Conservation (phyloP, 2,329 filamentous ascomycete species). For the Parascedosporium putredinis region DNA sequence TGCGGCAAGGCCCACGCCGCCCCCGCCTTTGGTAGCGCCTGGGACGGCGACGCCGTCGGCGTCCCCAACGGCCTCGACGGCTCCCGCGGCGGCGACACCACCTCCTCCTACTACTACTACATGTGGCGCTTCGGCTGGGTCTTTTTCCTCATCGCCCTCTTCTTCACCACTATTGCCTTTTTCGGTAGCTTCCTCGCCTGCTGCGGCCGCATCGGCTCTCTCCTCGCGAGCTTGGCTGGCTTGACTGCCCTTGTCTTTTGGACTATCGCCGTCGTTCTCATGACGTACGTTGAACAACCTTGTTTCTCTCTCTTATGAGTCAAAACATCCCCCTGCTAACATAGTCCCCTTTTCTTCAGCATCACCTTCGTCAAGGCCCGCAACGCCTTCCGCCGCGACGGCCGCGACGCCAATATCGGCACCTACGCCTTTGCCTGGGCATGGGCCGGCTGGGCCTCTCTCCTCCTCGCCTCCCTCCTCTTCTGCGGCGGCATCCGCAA, state of each 20-base stretch:
- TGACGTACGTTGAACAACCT: slow-evolving; percentile 75
- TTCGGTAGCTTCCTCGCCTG: slow-evolving; percentile 59
- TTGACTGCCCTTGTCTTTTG: slow-evolving; percentile 58
- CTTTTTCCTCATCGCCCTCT: slow-evolving; percentile 74
- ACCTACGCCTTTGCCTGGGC: slow-evolving; percentile 64
- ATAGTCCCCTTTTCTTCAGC: slow-evolving; percentile 19
- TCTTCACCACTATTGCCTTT: slow-evolving; percentile 63
- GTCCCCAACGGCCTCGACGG: slow-evolving; percentile 39
- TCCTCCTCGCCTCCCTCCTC: slow-evolving; percentile 55
- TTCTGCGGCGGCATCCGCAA: slow-evolving; percentile 54
- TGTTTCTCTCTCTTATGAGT: no score
- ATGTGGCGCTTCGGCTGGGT: slow-evolving; percentile 89
- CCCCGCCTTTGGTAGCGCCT: slow-evolving; percentile 62
- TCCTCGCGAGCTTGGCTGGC: slow-evolving; percentile 49
- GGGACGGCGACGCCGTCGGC: slow-evolving; percentile 35
- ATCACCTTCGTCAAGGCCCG: slow-evolving; percentile 59
- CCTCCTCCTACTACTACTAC: slow-evolving; percentile 59
- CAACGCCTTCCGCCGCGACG: slow-evolving; percentile 48
- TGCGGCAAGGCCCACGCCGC: slow-evolving; percentile 55
- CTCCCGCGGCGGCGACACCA: slow-evolving; percentile 40
- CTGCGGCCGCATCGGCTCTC: slow-evolving; percentile 60
- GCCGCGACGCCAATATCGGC: slow-evolving; percentile 51
- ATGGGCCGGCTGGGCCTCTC: slow-evolving; percentile 59
- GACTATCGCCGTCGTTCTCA: slow-evolving; percentile 54
- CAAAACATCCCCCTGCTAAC: background rate